These are phyloP conservation scores for Dalbergia cochinchinensis DNA, from an alignment of 306 rosid species.

Conservation along the genomic window DNA sequence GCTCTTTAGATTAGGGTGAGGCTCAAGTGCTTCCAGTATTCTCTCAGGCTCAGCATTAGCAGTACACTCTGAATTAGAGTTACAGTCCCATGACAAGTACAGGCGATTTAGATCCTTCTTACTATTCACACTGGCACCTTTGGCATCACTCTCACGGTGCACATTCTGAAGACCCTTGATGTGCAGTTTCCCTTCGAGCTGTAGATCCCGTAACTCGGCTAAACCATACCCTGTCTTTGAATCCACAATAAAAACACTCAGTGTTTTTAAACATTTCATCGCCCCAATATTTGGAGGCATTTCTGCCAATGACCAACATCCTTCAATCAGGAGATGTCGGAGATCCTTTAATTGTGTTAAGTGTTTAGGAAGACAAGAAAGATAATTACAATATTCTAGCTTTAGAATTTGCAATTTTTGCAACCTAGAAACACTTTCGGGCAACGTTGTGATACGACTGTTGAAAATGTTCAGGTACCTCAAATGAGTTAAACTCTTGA, in stretches of 20 bases:
- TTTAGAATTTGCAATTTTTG: conserved; percentile 22
- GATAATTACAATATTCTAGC: accelerated
- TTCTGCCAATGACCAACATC: background rate
- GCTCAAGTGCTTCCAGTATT: conserved; percentile 30
- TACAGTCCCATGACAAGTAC: background rate
- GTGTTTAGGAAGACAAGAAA: background rate
- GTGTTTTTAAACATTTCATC: background rate
- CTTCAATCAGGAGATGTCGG: background rate
- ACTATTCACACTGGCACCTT: background rate
- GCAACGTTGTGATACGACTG: background rate
- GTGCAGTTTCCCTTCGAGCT: background rate
- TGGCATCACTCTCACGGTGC: background rate
- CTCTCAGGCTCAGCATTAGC: background rate
- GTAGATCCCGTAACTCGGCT: conserved; percentile 11
- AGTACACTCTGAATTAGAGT: background rate
- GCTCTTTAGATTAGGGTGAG: conserved; percentile 1
- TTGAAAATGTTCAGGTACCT: background rate
- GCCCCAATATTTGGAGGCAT: conserved; percentile 21
- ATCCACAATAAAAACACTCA: conserved; percentile 2
- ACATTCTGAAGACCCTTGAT: conserved; percentile 23
- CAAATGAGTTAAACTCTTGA: background rate
- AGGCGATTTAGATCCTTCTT: conserved; percentile 3
- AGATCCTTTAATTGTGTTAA: conserved; percentile 5
- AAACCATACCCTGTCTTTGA: background rate
- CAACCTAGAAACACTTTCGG: background rate